A percentile compares a stretch with the other conserved stretches of the same genome.
Conservation (phyloP, 305 asterid species). For the Fraxinus dipetala region DNA sequence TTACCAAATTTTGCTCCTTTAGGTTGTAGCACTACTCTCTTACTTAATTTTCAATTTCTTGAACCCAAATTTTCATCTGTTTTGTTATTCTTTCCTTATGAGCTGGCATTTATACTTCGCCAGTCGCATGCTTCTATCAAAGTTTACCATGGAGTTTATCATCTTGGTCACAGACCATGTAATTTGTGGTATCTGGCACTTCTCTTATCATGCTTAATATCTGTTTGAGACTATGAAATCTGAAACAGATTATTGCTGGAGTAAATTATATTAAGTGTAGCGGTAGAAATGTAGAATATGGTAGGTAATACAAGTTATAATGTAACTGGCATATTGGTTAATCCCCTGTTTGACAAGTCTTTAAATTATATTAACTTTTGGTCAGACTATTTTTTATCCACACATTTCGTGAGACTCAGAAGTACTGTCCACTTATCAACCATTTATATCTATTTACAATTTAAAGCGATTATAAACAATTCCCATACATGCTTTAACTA, state of each 20-base stretch:
- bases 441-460: neutral
- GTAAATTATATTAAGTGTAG: neutral
- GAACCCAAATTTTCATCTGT: neutral
- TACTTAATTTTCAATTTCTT: neutral
- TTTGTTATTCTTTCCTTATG: neutral
- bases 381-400: neutral
- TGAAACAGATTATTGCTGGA: neutral
- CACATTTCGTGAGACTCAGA: neutral
- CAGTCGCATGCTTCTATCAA: neutral
- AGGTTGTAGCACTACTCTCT: neutral
- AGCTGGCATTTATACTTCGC: neutral
- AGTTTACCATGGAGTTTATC: neutral
- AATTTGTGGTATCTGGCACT: neutral
- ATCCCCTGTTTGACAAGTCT: neutral
- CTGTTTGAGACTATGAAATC: constrained; percentile 7
- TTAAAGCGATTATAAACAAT: neutral
- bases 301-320: neutral
- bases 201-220: neutral
- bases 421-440: neutral
- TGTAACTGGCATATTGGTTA: neutral
- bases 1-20: neutral
- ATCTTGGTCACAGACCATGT: neutral
- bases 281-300: too few relatives aligned
- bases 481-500: neutral
- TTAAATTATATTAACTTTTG: neutral